Evolutionary conservation across 2,329 filamentous ascomycete species (phyloP).

Genomic region (Fusarium sp.): DNA sequence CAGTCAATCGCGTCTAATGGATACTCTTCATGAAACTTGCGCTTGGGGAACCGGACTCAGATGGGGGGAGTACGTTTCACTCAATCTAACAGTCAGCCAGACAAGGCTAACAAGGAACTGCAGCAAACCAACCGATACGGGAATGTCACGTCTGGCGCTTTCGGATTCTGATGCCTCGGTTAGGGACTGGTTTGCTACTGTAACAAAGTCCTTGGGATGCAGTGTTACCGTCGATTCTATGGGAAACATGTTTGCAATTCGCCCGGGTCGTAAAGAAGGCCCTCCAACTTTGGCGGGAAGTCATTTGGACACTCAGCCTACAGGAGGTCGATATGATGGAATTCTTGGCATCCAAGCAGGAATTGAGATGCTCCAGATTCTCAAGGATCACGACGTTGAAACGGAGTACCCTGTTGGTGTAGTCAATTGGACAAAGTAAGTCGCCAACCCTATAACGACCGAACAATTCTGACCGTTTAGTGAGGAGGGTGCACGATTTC

Average conservation of each 20-base stretch:
- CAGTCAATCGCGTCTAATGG: conserved; percentile 39
- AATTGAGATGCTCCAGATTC: conserved; percentile 76
- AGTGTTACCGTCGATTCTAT: conserved; percentile 77
- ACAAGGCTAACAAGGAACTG: background rate
- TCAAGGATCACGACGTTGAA: conserved; percentile 75
- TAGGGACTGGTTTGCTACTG: conserved; percentile 80
- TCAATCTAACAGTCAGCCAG: rapidly evolving
- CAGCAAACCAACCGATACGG: conserved; percentile 67
- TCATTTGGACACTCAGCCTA: conserved; percentile 75
- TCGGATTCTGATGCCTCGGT: conserved; percentile 78
- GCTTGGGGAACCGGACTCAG: conserved; percentile 35
- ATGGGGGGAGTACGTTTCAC: conserved; percentile 41
- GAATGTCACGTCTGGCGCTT: conserved; percentile 81
- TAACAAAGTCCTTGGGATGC: conserved; percentile 74
- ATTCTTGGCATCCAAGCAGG: conserved; percentile 81
- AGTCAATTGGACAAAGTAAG: conserved; percentile 81
- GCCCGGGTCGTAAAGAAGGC: conserved; percentile 71
- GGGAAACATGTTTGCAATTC: conserved; percentile 84
- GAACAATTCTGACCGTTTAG: conserved; percentile 54
- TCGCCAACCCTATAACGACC: rapidly evolving
- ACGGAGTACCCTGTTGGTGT: conserved; percentile 80
- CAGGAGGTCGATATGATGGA: conserved; percentile 79
- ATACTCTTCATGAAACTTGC: conserved; percentile 43
- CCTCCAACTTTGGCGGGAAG: conserved; percentile 77
- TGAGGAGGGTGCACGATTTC: conserved; percentile 86